A percentile compares a stretch with the other conserved stretches of the same genome.
phyloP scores from a whole-genome alignment of 2,329 filamentous ascomycete species.

The Diaporthe nobilis region DNA sequence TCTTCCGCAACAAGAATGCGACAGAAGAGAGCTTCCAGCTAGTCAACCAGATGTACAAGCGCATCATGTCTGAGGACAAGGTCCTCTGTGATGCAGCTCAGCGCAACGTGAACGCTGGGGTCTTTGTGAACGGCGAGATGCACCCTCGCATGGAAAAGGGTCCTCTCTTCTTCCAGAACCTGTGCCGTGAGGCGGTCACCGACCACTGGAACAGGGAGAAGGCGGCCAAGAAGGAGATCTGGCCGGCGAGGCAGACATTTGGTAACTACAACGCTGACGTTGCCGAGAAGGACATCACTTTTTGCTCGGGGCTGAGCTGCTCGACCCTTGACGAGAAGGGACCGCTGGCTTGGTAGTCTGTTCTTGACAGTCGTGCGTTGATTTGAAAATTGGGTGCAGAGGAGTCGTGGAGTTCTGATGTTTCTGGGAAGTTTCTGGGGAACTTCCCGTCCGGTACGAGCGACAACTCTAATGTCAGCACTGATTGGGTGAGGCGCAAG shows the following conservation, averaged over 20 bases:
- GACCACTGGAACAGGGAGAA: constrained; percentile 48
- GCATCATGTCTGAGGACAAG: constrained; percentile 76
- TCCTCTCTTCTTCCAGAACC: constrained; percentile 62
- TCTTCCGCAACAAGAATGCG: constrained; percentile 73
- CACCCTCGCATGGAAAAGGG: constrained; percentile 74
- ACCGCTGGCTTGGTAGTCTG: constrained; percentile 19
- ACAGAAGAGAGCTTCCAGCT: constrained; percentile 70
- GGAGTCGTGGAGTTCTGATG: background rate
- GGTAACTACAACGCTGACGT: constrained; percentile 25
- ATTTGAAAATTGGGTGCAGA: background rate
- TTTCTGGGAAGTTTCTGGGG: background rate
- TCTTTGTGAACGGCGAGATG: constrained; percentile 74
- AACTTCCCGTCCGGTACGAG: background rate
- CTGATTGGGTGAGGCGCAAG: background rate
- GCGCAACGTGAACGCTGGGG: constrained; percentile 71
- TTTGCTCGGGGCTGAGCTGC: constrained; percentile 35
- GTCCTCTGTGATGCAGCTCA: constrained; percentile 71
- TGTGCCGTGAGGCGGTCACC: constrained; percentile 47
- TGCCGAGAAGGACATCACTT: constrained; percentile 26
- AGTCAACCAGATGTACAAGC: constrained; percentile 73
- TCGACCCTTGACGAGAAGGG: constrained; percentile 33
- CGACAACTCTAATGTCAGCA: background rate
- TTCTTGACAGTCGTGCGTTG: background rate
- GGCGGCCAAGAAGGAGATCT: constrained; percentile 47
- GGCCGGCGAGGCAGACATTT: constrained; percentile 50